Evolutionary conservation across 768 basidiomycete genomes (phyloP), one percentile per base, ranked within the genome.

Genomic region (Lactifluus echinatus): DNA sequence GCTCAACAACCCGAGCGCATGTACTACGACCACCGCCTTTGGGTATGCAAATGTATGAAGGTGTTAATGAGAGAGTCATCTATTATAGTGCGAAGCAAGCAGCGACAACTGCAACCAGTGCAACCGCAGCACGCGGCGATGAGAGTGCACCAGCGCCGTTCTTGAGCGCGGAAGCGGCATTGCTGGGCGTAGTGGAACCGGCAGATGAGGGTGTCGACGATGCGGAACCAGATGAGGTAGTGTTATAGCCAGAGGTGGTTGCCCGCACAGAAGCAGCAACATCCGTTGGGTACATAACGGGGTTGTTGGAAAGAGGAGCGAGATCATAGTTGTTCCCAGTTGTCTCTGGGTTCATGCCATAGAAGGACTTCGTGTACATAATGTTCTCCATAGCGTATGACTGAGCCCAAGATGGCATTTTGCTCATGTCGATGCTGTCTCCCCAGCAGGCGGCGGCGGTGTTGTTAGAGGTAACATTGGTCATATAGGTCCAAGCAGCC

Each of bases 221-320:
- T 37, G 55, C 23, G 15, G 68, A 24, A 19, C 61, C 37, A 19
- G 52, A 24, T 8, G 70, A 19, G 5, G 73, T 62, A 24, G 70
- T 43, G 50, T 66, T 60, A n/a, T 67, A 60, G n/a, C 68, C 61
- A 7, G 74, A 48, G 8, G 69, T n/a, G n/a, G n/a, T 21, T 12
- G 68, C 24, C 33, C 66, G 61, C 23, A 79, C 70, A 56, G 75
- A 76, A 26, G 67, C 67, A 59, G 73, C 70, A 61, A 86, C 71
- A 66, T 87, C 84, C 54, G 74, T 68, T 60, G 86, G 86, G 58
- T 85, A 68, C 77, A 77, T 77, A 56, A 85, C 64, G 26, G 85
- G 78, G 37, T 74, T 77, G 62, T 62, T 66, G 54, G 68, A 69
- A 29, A 73, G 65, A 37, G 64, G 62, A 66, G 72, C 71, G 55